A percentile compares a stretch with the other conserved stretches of the same genome.
phyloP scores from a whole-genome alignment of 1,284 basidiomycete genomes.

The Boletus semigastroideus region DNA sequence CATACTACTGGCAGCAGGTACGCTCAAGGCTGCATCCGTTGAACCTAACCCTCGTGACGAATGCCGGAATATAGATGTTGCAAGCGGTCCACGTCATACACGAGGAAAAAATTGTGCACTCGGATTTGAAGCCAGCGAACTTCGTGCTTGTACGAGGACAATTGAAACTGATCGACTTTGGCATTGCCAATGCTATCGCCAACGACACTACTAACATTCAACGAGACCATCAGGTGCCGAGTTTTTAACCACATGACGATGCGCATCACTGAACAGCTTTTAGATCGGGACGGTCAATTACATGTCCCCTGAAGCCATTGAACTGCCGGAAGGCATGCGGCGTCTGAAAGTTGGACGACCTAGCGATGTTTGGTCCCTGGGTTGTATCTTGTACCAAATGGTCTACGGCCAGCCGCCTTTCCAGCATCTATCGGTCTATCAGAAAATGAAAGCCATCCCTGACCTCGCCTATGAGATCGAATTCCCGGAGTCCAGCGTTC shows the following conservation, averaged over 20 bases:
- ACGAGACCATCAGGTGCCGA: conserved; percentile 80
- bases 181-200: conserved; percentile 95
- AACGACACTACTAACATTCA: conserved; percentile 98
- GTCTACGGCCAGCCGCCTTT: conserved; percentile 95
- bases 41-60: conserved; percentile 1
- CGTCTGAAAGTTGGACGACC: conserved; percentile 82
- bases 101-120: conserved; percentile 95
- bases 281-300: conserved; percentile 94
- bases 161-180: conserved; percentile 94
- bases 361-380: conserved; percentile 95
- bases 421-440: conserved; percentile 77
- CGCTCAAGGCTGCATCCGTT: conserved; percentile 12
- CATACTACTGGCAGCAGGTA: conserved; percentile 95
- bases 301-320: conserved; percentile 94
- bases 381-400: conserved; percentile 98
- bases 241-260: neutral
- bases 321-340: conserved; percentile 74
- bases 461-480: conserved; percentile 71
- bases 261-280: conserved; percentile 6
- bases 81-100: conserved; percentile 95
- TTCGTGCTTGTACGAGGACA: conserved; percentile 93
- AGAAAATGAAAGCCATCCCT: conserved; percentile 88
- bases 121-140: conserved; percentile 94
- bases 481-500: conserved; percentile 59
- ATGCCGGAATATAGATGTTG: conserved; percentile 67